These are phyloP conservation scores for Aureobasidium musti DNA, from an alignment of 2,329 filamentous ascomycete genomes.

Conservation along the genomic window DNA sequence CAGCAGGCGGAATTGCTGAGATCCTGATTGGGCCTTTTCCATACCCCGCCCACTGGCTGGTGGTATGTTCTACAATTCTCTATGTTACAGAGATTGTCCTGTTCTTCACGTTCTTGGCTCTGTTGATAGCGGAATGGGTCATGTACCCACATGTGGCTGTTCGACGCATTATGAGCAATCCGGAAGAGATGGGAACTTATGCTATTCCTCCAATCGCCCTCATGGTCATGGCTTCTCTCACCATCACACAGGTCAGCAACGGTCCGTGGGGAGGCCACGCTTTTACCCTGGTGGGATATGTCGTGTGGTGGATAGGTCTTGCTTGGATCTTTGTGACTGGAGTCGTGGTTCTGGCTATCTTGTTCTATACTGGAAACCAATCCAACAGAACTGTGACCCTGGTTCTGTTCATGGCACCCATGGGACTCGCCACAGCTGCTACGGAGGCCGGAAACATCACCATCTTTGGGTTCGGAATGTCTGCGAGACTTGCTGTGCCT, in stretches of 20 bases:
- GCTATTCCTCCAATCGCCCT: constrained; percentile 30
- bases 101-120: constrained; percentile 30
- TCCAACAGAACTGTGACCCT: constrained; percentile 21
- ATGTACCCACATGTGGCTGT: constrained; percentile 29
- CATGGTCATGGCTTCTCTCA: constrained; percentile 30
- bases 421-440: constrained; percentile 30
- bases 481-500: constrained; percentile 29
- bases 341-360: constrained; percentile 28
- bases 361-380: constrained; percentile 29
- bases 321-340: constrained; percentile 28
- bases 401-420: constrained; percentile 30
- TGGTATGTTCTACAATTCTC: constrained; percentile 26
- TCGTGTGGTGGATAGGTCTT: constrained; percentile 33
- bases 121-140: constrained; percentile 7
- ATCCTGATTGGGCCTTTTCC: constrained; percentile 30
- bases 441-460: constrained; percentile 28
- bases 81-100: constrained; percentile 27
- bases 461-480: constrained; percentile 22
- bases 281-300: constrained; percentile 32
- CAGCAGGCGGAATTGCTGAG: constrained; percentile 27
- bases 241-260: constrained; percentile 30
- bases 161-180: constrained; percentile 19
- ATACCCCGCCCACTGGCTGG: constrained; percentile 27
- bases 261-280: constrained; percentile 32
- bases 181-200: constrained; percentile 28